Base-by-base conservation (phyloP, 805 yeast genomes). In the Myxozyma mucilagina region DNA sequence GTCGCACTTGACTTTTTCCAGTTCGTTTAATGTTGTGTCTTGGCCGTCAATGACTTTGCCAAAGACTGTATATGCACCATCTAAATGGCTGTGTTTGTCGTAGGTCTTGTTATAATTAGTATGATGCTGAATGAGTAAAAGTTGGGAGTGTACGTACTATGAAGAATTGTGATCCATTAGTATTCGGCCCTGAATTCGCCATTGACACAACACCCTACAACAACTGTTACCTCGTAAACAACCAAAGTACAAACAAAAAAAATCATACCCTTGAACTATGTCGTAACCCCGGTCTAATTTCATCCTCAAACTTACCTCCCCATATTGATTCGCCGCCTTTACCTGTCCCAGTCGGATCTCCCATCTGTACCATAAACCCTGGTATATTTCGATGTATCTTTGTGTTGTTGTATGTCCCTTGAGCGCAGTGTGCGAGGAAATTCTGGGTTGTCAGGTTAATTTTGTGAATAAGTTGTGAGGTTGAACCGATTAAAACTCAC, bases 111-210 rank as follows among this genome's bases (percentile, higher is more conserved):
- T 35, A 4, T 47, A 20, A 9, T 38, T 49, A 14, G 36, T 44
- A 20, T 29, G 16, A 5, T 6, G n/a, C n/a, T 4, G 36, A 36
- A n/a, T 34, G 18, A 6, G 6, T 32, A 16, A 16, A 10, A 24
- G 6, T 4, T 36, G 2, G 24, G 31, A 20, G 8, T 18, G 20
- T n/a, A 69, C 74, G 56, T 57, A 71, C 76, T 14, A 81, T 79
- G 73, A 80, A 81, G 68, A 80, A 81, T 72, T 80, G 85, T 38
- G 82, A 77, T 6, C 83, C 84, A 70, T 80, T 81, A 68, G 84
- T 80, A 75, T 80, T 76, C 69, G 83, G 81, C 53, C 84, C 84
- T 45, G 82, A 78, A 65, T 80, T 81, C 63, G 84, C 84, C 84
- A 81, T 81, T 41, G 82, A 79, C 63, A 81, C 60, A 1, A 68